A percentile compares a stretch with the other conserved stretches of the same genome.
phyloP scores from a whole-genome alignment of 495 filamentous ascomycete species.

The Aspergillus diversus region DNA sequence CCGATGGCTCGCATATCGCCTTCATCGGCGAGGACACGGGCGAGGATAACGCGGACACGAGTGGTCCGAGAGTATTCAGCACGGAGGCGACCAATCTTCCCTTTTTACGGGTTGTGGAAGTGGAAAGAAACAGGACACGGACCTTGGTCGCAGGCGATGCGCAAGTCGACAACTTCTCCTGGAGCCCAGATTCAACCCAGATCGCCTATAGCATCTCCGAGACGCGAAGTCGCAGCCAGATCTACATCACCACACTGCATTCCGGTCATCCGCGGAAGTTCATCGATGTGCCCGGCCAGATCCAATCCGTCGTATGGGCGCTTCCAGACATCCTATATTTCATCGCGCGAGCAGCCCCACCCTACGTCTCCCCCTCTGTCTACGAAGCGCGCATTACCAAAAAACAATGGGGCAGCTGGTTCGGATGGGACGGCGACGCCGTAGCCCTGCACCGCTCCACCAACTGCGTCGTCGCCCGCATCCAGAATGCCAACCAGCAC shows the following conservation, averaged over 20 bases:
- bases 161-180: slow-evolving; percentile 7
- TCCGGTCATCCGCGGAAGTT: neutral
- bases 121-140: neutral
- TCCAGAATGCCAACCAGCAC: slow-evolving; percentile 1
- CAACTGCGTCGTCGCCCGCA: slow-evolving; percentile 3
- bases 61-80: neutral
- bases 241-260: neutral
- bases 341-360: slow-evolving; percentile 8
- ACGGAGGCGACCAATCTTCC: neutral
- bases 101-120: neutral
- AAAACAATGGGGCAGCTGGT: slow-evolving; percentile 13
- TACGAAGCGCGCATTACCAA: slow-evolving; percentile 9
- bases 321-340: slow-evolving; percentile 8
- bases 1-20: slow-evolving; percentile 24
- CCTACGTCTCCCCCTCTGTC: slow-evolving; percentile 4
- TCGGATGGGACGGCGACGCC: slow-evolving; percentile 11
- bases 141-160: neutral
- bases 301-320: slow-evolving; percentile 5
- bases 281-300: neutral
- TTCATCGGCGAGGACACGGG: slow-evolving; percentile 23
- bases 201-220: slow-evolving; percentile 7
- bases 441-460: neutral
- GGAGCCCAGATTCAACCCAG: neutral
- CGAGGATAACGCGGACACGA: neutral
- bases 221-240: neutral